Base-by-base conservation (phyloP, 1,284 basidiomycete genomes). In the Cryptococcus sp. region DNA sequence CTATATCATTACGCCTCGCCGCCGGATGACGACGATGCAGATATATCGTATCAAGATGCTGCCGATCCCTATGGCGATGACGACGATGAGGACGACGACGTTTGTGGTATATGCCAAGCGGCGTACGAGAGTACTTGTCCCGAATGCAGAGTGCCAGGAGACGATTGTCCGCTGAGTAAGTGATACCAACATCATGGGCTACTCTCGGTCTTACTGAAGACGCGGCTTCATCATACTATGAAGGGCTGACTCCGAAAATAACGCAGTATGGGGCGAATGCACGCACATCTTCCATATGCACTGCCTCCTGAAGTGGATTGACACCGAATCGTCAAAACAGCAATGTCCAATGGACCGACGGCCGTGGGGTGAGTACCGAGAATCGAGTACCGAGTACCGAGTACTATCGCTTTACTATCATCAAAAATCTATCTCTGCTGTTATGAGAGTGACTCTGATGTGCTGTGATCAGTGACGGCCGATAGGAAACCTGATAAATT, bases 201-300 rank as follows among this genome's bases (percentile, higher is more conserved):
- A n/a, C n/a, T n/a, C n/a, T n/a, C n/a, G n/a, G n/a, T n/a, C n/a
- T n/a, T n/a, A n/a, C n/a, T n/a, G n/a, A n/a, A 1, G 42, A 11
- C 27, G 43, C 8, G 27, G 40, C 16, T 17, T 25, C 46, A 27
- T 5, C 13, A 38, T 22, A 25, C 8, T 35, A 35, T 10, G 30
- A 3, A 43, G 13, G 45, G 5, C 22, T n/a, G 17, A 20, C 30
- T 19, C 30, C 47, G 30, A 7, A 51, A 3, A 3, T 8, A 27
- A 3, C 13, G 8, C 58, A 59, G 93, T 96, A 57, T 96, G 92
- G 91, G 93, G 93, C 25, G 88, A 94, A 79, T 97, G 93, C 72
- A 91, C 87, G 6, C 93, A 96, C 75, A 87, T 95, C 56, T 94
- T 93, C 73, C 92, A 94, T 76, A 91, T 93, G 90, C 91, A 94